Percentiles rank a stretch among this genome's conserved stretches.
Evolutionary conservation across 495 filamentous ascomycete genomes (phyloP).

Genomic region (Penicillium maclennaniae): DNA sequence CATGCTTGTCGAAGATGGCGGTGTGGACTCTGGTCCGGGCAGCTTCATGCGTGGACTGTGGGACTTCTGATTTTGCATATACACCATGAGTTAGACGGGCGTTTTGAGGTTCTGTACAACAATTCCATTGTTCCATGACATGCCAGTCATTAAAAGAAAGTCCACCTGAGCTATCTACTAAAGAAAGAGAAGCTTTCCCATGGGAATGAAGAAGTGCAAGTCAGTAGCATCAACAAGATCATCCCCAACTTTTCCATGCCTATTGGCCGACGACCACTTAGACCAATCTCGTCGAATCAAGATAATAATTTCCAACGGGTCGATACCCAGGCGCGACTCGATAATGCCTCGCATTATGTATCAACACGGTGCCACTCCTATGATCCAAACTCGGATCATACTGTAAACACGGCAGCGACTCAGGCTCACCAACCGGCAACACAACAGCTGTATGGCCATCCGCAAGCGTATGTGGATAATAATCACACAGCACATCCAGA

Average conservation of each 20-base stretch:
- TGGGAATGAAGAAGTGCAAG: not conserved
- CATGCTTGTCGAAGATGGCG: slow-evolving; percentile 41
- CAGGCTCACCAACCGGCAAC: not conserved
- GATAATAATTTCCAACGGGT: not conserved
- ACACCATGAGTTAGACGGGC: not conserved
- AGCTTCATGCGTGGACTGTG: slow-evolving; percentile 37
- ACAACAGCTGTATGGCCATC: not conserved
- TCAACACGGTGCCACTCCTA: not conserved
- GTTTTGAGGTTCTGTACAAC: not conserved
- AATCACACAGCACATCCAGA: not conserved
- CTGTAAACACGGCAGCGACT: not conserved
- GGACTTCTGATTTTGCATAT: slow-evolving; percentile 22
- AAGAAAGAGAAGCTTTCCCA: not conserved
- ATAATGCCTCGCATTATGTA: not conserved
- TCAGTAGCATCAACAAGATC: not conserved
- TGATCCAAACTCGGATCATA: not conserved
- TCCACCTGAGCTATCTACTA: not conserved
- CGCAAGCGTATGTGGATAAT: not conserved
- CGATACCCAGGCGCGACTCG: not conserved
- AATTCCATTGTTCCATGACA: not conserved
- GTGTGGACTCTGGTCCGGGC: slow-evolving; percentile 37
- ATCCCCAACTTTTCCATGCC: not conserved
- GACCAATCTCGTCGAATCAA: not conserved
- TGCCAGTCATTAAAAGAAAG: not conserved
- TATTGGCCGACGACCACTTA: not conserved